A percentile compares a stretch with the other conserved stretches of the same genome.
Evolutionary conservation across 2,329 filamentous ascomycete species (phyloP).

Genomic region (Blastomyces parvus): DNA sequence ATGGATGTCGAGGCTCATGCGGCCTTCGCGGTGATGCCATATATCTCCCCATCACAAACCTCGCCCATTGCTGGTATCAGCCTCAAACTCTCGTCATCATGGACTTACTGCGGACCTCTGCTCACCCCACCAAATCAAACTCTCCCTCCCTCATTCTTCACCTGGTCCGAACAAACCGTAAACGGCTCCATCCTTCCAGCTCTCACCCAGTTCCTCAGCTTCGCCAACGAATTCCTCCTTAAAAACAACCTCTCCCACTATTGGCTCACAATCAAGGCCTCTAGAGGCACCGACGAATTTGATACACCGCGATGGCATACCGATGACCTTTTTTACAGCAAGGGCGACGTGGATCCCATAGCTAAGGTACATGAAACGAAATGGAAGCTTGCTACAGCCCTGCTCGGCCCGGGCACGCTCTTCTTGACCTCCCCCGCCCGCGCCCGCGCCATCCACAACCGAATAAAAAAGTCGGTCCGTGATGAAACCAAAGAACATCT

Average conservation of each 20-base stretch:
- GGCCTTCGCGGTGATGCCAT: conserved; percentile 18
- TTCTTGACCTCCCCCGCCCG: conserved; percentile 29
- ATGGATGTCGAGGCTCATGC: conserved; percentile 18
- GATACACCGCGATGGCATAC: conserved; percentile 42
- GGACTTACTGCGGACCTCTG: conserved; percentile 40
- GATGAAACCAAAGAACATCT: conserved; percentile 27
- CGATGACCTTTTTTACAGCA: conserved; percentile 40
- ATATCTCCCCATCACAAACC: conserved; percentile 5
- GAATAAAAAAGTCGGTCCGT: conserved; percentile 21
- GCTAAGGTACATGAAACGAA: conserved; percentile 22
- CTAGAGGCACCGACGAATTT: conserved; percentile 36
- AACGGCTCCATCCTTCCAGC: conserved; percentile 27
- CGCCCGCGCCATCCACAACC: conserved; percentile 28
- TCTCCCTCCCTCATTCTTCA: conserved; percentile 31
- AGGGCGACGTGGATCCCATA: not conserved
- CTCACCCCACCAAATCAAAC: conserved; percentile 21
- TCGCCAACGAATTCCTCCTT: conserved; percentile 27
- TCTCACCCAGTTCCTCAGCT: conserved; percentile 30
- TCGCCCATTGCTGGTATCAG: not conserved
- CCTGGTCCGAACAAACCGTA: conserved; percentile 32
- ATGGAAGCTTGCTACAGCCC: conserved; percentile 43
- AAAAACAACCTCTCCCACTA: conserved; percentile 34
- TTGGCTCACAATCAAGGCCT: conserved; percentile 43
- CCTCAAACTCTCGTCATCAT: conserved; percentile 26
- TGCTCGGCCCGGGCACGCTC: conserved; percentile 40